Conservation (phyloP, 2,329 filamentous ascomycete species). For the Aspergillus fumigatiaffinis region DNA sequence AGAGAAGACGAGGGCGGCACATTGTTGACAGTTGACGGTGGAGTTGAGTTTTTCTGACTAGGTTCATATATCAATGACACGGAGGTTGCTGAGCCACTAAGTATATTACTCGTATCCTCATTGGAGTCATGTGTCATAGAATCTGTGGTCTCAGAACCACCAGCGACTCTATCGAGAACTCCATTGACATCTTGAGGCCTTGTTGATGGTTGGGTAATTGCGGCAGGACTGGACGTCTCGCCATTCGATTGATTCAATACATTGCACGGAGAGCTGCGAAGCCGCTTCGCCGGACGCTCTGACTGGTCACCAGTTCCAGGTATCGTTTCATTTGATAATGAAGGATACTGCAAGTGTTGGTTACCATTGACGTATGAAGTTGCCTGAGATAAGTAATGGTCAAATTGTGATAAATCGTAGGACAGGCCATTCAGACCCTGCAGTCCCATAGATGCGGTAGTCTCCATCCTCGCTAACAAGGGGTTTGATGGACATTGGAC, state of each 20-base stretch:
- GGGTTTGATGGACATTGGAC: neutral
- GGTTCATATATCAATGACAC: conserved; percentile 22
- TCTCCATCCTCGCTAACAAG: conserved; percentile 22
- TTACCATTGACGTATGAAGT: conserved; percentile 2
- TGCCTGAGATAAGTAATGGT: conserved; percentile 12
- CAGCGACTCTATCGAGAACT: conserved; percentile 5
- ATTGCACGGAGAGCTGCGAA: conserved; percentile 11
- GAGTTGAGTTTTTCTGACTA: conserved; percentile 22
- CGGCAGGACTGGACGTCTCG: neutral
- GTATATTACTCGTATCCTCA: conserved; percentile 18
- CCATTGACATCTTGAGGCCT: neutral
- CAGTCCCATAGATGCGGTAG: conserved; percentile 16
- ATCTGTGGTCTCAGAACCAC: conserved; percentile 14
- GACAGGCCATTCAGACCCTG: conserved; percentile 11
- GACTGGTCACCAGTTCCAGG: neutral
- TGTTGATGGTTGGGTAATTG: conserved; percentile 2
- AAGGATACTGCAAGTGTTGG: neutral
- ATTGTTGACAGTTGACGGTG: conserved; percentile 21
- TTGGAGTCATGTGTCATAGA: conserved; percentile 13
- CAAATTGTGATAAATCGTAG: conserved; percentile 6
- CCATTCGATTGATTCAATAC: neutral
- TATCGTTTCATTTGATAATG: conserved; percentile 3
- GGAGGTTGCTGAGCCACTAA: conserved; percentile 24
- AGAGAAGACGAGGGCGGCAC: conserved; percentile 11
- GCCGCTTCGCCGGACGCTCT: conserved; percentile 19